Conservation (phyloP, 2,329 filamentous ascomycete genomes). For the Pseudogymnoascus verrucosus region DNA sequence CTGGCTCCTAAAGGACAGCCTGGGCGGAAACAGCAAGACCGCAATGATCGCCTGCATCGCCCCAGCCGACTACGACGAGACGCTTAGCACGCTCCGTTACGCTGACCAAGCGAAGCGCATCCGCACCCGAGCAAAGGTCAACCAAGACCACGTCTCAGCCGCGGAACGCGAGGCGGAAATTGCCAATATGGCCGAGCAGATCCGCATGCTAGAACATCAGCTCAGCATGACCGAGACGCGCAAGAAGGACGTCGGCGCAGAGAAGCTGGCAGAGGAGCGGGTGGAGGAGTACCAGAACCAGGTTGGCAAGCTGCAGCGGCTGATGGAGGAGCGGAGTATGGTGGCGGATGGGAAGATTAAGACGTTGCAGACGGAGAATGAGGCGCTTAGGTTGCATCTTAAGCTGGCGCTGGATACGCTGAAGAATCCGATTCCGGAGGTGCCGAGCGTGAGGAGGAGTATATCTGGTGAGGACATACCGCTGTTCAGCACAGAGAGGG, state of each 20-base stretch:
- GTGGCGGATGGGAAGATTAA: conserved; percentile 92
- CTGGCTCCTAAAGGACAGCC: conserved; percentile 88
- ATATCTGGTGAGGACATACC: conserved; percentile 22
- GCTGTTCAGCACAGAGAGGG: conserved; percentile 17
- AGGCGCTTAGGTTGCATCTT: conserved; percentile 78
- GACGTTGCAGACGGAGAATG: conserved; percentile 81
- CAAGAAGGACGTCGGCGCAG: conserved; percentile 68
- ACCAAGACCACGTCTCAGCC: conserved; percentile 87
- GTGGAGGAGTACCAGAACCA: conserved; percentile 92
- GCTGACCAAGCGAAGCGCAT: conserved; percentile 97
- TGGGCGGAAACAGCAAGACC: conserved; percentile 95
- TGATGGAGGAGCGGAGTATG: conserved; percentile 91
- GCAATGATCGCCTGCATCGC: conserved; percentile 99
- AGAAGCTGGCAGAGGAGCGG: conserved; percentile 60
- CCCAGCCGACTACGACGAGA: conserved; percentile 94
- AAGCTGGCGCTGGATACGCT: conserved; percentile 78
- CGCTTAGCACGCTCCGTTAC: conserved; percentile 88
- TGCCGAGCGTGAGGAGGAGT: conserved; percentile 32
- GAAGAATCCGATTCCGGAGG: conserved; percentile 78
- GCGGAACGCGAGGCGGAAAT: conserved; percentile 95
- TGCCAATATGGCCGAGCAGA: conserved; percentile 88
- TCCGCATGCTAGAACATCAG: conserved; percentile 62
- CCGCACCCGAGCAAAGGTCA: conserved; percentile 86
- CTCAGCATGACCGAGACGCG: conserved; percentile 60
- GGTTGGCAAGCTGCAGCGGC: conserved; percentile 80